phyloP scores from a whole-genome alignment of 2,329 filamentous ascomycete genomes.

The Penicillium digitatum region DNA sequence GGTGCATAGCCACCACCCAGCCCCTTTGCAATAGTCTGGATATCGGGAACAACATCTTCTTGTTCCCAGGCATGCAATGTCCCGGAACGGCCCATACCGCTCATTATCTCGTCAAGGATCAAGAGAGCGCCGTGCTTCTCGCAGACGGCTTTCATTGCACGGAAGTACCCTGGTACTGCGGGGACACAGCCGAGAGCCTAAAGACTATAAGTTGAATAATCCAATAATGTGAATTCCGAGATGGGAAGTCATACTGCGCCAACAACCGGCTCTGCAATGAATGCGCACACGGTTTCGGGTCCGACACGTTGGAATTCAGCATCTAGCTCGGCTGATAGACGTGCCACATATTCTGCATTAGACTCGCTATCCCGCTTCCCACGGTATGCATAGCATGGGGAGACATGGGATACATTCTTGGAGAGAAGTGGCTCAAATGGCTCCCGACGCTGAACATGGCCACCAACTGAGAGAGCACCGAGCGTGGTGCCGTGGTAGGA shows the following conservation, averaged over 20 bases:
- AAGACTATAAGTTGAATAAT: background rate
- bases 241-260: constrained; percentile 55
- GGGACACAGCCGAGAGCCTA: constrained; percentile 66
- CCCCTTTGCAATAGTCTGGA: constrained; percentile 58
- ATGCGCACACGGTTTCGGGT: constrained; percentile 63
- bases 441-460: constrained; percentile 57
- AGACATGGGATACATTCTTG: constrained; percentile 57
- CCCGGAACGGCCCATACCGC: constrained; percentile 57
- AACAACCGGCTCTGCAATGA: constrained; percentile 69
- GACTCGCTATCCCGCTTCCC: constrained; percentile 51
- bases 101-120: constrained; percentile 77
- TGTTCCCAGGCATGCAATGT: constrained; percentile 58
- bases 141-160: constrained; percentile 64
- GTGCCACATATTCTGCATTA: constrained; percentile 56
- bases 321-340: constrained; percentile 63
- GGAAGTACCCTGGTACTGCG: constrained; percentile 64
- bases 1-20: constrained; percentile 56
- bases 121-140: constrained; percentile 67
- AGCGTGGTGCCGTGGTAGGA: constrained; percentile 67
- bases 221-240: background rate
- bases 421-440: constrained; percentile 60
- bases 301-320: constrained; percentile 62
- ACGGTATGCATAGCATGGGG: constrained; percentile 64
- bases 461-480: constrained; percentile 62
- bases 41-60: constrained; percentile 56